Base-by-base conservation (phyloP, 371 early-diverging fungal species). In the Nematocida parisii region DNA sequence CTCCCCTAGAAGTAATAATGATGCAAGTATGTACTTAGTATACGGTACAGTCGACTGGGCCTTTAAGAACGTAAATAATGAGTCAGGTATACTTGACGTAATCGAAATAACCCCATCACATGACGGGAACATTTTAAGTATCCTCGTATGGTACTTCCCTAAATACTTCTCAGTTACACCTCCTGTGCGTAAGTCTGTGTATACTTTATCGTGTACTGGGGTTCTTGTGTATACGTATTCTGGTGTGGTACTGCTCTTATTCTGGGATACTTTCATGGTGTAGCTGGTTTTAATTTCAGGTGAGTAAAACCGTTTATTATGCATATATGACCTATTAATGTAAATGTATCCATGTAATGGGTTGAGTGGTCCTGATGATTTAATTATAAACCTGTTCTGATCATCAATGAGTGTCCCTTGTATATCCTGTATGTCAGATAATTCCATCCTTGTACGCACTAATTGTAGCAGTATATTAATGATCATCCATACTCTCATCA, bases 281-380 rank as follows among this genome's bases (percentile, higher is more conserved):
- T 60, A 60, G 22, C 60, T 60, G 22, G 22, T 22, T 60, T 60
- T 33, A 22, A 60, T 60, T 60, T 22, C 60, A 1, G 60, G 39
- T 18, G 60, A 60, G 5, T 18, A 60, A 33, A 60, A 60, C 22
- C 60, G 1, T 22, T 18, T 60, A 24, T 60, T 60, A 33, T 60
- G 11, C 60, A 60, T 60, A 60, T 18, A 22, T 11, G n/a, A 11
- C 0, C 1, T 11, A 9, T 22, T 20, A 9, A 18, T 20, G 39
- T 60, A 60, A 9, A 60, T 60, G 22, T 60, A 60, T 9, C 60
- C 60, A 9, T 22, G 11, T 9, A 60, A 22, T 9, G 22, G 20
- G 39, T 60, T 60, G 11, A 60, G 39, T 11, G 60, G 60, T 11
- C 60, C 60, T 33, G 33, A 33, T 33, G 33, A 33, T 33, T 33